Base-by-base conservation (phyloP, 2,329 filamentous ascomycete species). In the Pezicula radicicola region DNA sequence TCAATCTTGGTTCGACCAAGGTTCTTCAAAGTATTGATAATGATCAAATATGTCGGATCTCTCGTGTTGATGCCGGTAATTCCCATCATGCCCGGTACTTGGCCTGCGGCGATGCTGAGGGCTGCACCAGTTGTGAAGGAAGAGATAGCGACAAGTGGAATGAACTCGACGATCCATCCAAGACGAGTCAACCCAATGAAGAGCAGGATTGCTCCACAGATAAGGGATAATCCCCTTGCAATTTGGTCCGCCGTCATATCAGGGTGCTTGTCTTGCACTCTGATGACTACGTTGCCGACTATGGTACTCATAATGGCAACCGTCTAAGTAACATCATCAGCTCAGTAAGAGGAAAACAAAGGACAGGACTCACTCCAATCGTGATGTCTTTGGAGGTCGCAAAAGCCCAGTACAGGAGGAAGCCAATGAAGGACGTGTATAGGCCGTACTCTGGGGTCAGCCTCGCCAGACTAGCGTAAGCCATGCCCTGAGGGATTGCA, bases 1-100 rank as follows among this genome's bases (percentile, higher is more conserved):
- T 92, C 87, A 6, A 91, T 69, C 48, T 76, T 77, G 0, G 83
- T 75, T 1, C 63, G 68, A 3, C 71, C 70, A 6, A 81, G 64
- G 15, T 67, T 64, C 53, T 74, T 76, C 10, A 80, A 64, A 12
- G 76, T 77, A 52, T 79, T 71, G 58, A 80, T 78, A 51, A 80
- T 76, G 54, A 79, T 74, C 44, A 60, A 52, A 60, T 80, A 80
- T 0, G 76, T 72, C 0, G 76, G 60, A 28, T 72, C 71, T 27
- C 76, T 72, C 1, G 77, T 80, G 62, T 77, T 77, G 61, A 79
- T 68, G 55, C 68, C 72, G 48, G 64, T 70, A 60, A 80, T 77
- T 21, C 78, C 78, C 64, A 81, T 70, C 33, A 80, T 70, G 52
- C 75, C 74, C 16, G 75, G 72, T 1, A 80, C 68, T 58, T 81